Conservation (phyloP, 192 early-diverging fungal genomes). For the Podila minutissima region DNA sequence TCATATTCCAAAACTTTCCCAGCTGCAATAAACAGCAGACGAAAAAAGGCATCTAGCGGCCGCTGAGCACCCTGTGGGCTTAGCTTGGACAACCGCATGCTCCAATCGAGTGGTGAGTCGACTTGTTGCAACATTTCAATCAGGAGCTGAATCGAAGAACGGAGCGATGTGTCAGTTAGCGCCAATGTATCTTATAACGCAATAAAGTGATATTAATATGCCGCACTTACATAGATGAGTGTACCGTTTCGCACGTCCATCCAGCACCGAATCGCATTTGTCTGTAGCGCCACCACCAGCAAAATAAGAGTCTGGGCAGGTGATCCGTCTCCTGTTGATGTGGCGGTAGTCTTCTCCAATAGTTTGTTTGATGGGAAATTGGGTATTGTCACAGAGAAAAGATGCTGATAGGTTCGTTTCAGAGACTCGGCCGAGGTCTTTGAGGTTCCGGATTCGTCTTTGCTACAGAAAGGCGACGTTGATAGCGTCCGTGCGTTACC, state of each 20-base stretch:
- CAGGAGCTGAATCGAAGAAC: slow-evolving; percentile 33
- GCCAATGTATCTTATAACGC: neutral
- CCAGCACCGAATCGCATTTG: slow-evolving; percentile 57
- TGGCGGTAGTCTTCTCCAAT: neutral
- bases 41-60: slow-evolving; percentile 54
- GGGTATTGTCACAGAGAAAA: slow-evolving; percentile 33
- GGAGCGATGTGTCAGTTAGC: neutral
- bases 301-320: slow-evolving; percentile 42
- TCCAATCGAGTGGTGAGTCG: slow-evolving; percentile 57
- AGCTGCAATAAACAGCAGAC: slow-evolving; percentile 47
- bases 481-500: neutral
- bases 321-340: neutral
- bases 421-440: slow-evolving; percentile 13
- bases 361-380: neutral
- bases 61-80: slow-evolving; percentile 34
- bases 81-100: slow-evolving; percentile 23
- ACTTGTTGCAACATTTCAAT: slow-evolving; percentile 47
- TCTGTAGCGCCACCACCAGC: slow-evolving; percentile 50
- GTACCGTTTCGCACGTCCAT: slow-evolving; percentile 53
- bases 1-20: slow-evolving; percentile 23
- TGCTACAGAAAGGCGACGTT: neutral
- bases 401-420: slow-evolving; percentile 25
- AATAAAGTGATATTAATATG: neutral
- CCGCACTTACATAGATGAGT: slow-evolving; percentile 45
- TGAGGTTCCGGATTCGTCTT: neutral